Evolutionary conservation across 2,329 filamentous ascomycete genomes (phyloP).

Genomic region (Bipolaris victoriae): DNA sequence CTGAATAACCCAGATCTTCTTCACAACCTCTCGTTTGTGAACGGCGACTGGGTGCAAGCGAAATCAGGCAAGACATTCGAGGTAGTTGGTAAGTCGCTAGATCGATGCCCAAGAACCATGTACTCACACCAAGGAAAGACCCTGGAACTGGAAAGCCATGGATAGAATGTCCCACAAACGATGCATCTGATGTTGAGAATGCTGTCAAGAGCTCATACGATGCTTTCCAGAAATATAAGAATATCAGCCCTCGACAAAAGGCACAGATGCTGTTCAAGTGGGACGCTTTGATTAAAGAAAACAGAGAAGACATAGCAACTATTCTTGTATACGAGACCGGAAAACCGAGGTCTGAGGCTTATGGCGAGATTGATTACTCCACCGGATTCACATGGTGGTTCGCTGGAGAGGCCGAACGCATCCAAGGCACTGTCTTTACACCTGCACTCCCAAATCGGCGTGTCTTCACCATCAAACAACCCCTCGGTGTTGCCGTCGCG

Average conservation of each 20-base stretch:
- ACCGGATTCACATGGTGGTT: slow-evolving; percentile 64
- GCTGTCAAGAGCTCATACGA: slow-evolving; percentile 65
- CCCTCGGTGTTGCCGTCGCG: slow-evolving; percentile 70
- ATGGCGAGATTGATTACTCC: slow-evolving; percentile 61
- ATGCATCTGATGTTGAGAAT: slow-evolving; percentile 64
- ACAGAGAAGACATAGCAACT: slow-evolving; percentile 66
- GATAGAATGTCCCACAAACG: slow-evolving; percentile 56
- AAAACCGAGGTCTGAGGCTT: slow-evolving; percentile 59
- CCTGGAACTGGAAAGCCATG: slow-evolving; percentile 58
- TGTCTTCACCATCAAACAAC: slow-evolving; percentile 76
- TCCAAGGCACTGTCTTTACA: slow-evolving; percentile 66
- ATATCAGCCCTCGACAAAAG: slow-evolving; percentile 64
- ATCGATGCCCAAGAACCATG: neutral
- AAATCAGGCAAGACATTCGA: slow-evolving; percentile 65
- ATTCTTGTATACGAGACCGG: slow-evolving; percentile 67
- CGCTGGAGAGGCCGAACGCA: slow-evolving; percentile 65
- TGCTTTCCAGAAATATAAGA: slow-evolving; percentile 67
- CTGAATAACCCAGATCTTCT: slow-evolving; percentile 62
- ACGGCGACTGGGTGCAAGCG: slow-evolving; percentile 62
- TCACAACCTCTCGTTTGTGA: slow-evolving; percentile 60
- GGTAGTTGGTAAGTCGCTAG: slow-evolving; percentile 54
- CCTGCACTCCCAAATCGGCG: slow-evolving; percentile 67
- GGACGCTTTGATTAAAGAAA: slow-evolving; percentile 67
- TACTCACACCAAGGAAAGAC: slow-evolving; percentile 48
- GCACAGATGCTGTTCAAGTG: slow-evolving; percentile 69